Percentiles rank a stretch among this genome's conserved stretches.
Evolutionary conservation across 148 eudicot species (phyloP).

Genomic region (Chenopodium album): DNA sequence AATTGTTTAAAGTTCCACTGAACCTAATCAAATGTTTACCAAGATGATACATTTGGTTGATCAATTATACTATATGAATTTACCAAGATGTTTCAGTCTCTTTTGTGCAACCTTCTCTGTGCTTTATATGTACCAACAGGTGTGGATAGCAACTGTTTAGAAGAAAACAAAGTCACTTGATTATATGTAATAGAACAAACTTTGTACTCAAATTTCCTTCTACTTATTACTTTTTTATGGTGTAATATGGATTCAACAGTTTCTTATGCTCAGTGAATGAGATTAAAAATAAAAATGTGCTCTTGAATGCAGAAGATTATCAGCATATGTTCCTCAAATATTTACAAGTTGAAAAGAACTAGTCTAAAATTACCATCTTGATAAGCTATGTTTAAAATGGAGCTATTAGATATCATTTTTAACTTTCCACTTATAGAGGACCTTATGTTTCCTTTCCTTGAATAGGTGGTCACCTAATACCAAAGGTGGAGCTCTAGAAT

Average conservation of each 20-base stretch:
- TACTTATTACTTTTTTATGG: too few species aligned
- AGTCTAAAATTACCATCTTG: neutral
- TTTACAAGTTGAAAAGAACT: neutral
- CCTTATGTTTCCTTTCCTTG: slow-evolving; percentile 8
- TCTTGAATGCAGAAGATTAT: neutral
- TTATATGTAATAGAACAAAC: neutral
- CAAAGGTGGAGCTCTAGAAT: slow-evolving; percentile 64
- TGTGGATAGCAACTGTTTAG: neutral
- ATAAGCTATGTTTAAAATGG: neutral
- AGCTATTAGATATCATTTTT: neutral
- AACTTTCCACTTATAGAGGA: neutral
- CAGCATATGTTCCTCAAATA: neutral
- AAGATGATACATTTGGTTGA: neutral
- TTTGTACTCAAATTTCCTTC: neutral
- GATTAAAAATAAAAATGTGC: neutral
- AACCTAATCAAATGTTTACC: neutral
- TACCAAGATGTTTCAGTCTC: too few species aligned
- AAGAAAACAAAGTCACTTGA: neutral
- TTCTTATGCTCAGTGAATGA: neutral
- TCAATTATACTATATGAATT: neutral
- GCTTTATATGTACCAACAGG: neutral
- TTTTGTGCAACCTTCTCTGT: neutral
- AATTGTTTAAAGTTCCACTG: neutral
- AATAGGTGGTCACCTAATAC: slow-evolving; percentile 70
- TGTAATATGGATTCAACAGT: neutral